phyloP scores from a whole-genome alignment of 768 basidiomycete species.

The Coprinellus aureogranulatus region DNA sequence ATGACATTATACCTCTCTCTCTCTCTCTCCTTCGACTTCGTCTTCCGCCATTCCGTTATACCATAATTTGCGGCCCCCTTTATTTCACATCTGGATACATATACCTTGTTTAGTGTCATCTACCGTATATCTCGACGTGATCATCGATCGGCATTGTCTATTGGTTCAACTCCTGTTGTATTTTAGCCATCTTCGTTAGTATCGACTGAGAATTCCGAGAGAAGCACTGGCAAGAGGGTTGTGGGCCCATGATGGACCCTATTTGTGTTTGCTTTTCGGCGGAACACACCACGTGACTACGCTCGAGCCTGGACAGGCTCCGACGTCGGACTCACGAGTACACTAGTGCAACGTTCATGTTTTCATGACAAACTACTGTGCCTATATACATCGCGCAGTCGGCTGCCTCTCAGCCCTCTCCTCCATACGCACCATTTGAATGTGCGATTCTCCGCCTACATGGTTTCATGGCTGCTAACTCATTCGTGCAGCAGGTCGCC shows the following conservation, averaged over 20 bases:
- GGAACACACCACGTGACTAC: not conserved
- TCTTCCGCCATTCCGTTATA: conserved; percentile 9
- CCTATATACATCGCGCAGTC: not conserved
- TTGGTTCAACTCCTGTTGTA: too few species aligned
- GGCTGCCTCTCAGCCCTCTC: not conserved
- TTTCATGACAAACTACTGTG: not conserved
- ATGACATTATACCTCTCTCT: conserved; percentile 11
- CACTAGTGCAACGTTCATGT: not conserved
- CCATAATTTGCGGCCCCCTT: not conserved
- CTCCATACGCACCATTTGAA: too few species aligned
- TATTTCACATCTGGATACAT: not conserved
- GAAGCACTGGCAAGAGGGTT: too few species aligned
- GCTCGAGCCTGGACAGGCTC: not conserved
- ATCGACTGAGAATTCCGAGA: too few species aligned
- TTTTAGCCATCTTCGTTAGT: too few species aligned
- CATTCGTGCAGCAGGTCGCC: not conserved
- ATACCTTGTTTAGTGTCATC: not conserved
- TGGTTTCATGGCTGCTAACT: not conserved
- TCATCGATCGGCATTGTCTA: too few species aligned
- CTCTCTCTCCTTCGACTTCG: not conserved
- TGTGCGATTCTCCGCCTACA: not conserved
- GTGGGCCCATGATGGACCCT: too few species aligned
- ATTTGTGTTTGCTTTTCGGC: too few species aligned
- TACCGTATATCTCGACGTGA: not conserved
- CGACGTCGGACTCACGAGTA: not conserved